Base-by-base conservation (phyloP, 164 flowering plant species). In the Buxus sempervirens region DNA sequence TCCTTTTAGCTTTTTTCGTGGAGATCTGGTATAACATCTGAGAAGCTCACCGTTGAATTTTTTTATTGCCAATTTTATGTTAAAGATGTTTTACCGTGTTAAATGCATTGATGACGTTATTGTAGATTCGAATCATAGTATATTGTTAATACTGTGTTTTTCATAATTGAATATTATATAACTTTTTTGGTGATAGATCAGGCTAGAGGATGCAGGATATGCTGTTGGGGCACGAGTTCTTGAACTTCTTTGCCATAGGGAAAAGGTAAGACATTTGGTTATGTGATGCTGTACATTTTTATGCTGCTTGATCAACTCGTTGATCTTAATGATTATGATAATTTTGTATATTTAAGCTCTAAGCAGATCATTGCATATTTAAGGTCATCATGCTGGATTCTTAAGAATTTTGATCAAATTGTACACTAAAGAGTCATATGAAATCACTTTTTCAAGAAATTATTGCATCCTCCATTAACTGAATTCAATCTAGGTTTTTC, bases 151-250 rank as follows among this genome's bases (percentile, higher is more conserved):
- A 9, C 26, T 20, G 24, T 27, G 32, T 16, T 19, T 48, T 54
- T 55, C 8, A 25, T 3, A 32, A 32, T 32, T 3, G 38, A 32
- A 32, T 32, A 32, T 32, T 32, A 32, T 32, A 32, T 32, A 32
- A 32, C 38, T 32, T 32, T 32, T 32, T 7, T 32, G 7, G 38
- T 3, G 7, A 53, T 79, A 65, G 66, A 63, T 9, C 83, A 95
- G 99, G 85, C 81, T 95, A 64, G 99, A 95, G 83, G 98, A 95
- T 87, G 99, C 98, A 0, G 99, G 99, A 12, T 95, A 92, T 82
- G 91, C 97, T 63, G 98, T 95, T 70, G 99, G 99, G 14, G 98
- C 93, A 22, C 81, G 98, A 67, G 91, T 87, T 64, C 73, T 95
- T 51, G 99, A 93, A 74, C 98, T 96, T 73, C 90, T 96, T 67